These are phyloP conservation scores for Dictyophora rubrovolvata DNA, from an alignment of 768 basidiomycete genomes.

Conservation along the genomic window DNA sequence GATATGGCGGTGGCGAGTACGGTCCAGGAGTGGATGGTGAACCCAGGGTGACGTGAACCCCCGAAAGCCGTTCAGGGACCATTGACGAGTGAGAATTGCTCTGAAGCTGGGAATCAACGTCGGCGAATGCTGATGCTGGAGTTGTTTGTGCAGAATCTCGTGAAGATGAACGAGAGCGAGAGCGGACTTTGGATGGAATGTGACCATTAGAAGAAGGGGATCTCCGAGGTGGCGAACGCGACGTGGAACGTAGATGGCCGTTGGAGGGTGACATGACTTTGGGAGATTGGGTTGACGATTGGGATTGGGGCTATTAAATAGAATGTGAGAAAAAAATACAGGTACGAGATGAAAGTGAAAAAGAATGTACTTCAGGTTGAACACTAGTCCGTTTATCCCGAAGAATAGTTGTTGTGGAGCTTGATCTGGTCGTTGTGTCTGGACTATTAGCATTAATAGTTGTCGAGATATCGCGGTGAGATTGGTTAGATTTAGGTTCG, in stretches of 20 bases:
- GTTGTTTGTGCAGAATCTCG: not conserved
- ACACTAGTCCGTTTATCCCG: not conserved
- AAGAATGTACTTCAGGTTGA: not conserved
- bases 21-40: not conserved
- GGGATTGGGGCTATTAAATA: not conserved
- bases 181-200: not conserved
- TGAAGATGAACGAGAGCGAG: not conserved
- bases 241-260: not conserved
- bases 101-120: not conserved
- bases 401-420: too few relatives aligned
- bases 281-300: not conserved
- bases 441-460: not conserved
- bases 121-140: not conserved
- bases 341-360: not conserved
- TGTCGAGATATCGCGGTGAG: not conserved
- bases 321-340: not conserved
- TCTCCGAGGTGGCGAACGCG: not conserved
- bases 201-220: not conserved
- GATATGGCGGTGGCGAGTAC: not conserved
- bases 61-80: not conserved
- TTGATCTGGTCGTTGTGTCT: not conserved
- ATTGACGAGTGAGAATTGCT: not conserved
- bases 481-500: not conserved
- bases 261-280: not conserved
- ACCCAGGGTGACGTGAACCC: not conserved